Conservation (phyloP, 148 eudicot genomes). For the Persicaria maculosa region DNA sequence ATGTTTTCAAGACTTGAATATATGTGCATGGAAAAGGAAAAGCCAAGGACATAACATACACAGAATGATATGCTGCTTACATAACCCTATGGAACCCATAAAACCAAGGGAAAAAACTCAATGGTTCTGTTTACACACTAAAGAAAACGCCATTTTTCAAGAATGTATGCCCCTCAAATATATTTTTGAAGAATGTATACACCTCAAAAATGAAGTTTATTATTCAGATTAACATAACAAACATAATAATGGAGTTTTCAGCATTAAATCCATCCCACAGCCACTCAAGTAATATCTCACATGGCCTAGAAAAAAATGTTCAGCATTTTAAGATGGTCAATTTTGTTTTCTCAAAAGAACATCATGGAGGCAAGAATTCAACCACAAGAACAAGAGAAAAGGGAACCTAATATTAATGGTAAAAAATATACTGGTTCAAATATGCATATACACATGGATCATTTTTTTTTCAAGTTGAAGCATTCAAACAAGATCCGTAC, state of each 20-base stretch:
- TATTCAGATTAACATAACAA: not conserved
- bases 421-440: no score
- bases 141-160: not conserved
- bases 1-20: not conserved
- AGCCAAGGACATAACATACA: no score
- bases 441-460: no score
- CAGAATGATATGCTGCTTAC: no score
- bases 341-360: not conserved
- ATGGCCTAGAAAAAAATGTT: not conserved
- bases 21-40: not conserved
- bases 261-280: not conserved
- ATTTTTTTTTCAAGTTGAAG: no score
- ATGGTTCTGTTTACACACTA: not conserved
- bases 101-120: not conserved
- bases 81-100: no score
- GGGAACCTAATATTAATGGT: no score
- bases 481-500: no score
- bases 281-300: not conserved
- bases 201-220: not conserved
- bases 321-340: not conserved
- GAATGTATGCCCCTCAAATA: not conserved
- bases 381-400: no score
- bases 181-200: not conserved
- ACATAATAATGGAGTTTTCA: not conserved
- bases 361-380: not conserved